Percentiles rank a stretch among this genome's conserved stretches.
Evolutionary conservation across 768 basidiomycete species (phyloP).

Genomic region (Mycena epipterygia): DNA sequence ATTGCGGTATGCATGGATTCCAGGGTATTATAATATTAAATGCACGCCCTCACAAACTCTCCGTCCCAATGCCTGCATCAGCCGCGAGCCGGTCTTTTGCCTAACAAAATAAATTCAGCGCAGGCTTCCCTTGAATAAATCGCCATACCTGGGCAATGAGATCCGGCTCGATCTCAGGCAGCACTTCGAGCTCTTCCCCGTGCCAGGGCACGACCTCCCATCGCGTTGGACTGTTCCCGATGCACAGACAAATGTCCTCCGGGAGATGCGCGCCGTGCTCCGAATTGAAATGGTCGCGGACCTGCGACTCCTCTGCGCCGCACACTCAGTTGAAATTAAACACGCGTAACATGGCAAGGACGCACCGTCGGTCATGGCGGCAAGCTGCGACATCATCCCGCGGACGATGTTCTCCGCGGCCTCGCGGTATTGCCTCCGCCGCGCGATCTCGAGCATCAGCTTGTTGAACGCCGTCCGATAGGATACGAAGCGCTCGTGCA

Average conservation of each 20-base stretch:
- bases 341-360: neutral
- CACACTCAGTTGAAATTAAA: neutral
- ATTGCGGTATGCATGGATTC: too few relatives aligned
- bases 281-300: conserved; percentile 77
- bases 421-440: conserved; percentile 77
- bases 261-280: conserved; percentile 83
- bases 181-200: conserved; percentile 66
- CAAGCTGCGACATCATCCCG: conserved; percentile 75
- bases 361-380: conserved; percentile 76
- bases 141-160: conserved; percentile 65
- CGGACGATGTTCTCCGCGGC: conserved; percentile 73
- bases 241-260: conserved; percentile 83
- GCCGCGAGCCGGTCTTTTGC: conserved; percentile 26
- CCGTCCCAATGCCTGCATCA: conserved; percentile 9
- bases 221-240: conserved; percentile 79
- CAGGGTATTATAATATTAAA: too few relatives aligned
- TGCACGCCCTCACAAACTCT: conserved; percentile 20
- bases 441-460: conserved; percentile 78
- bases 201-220: conserved; percentile 76
- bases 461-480: conserved; percentile 84
- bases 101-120: conserved; percentile 7
- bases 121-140: neutral
- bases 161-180: conserved; percentile 75
- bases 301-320: conserved; percentile 74
- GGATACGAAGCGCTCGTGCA: conserved; percentile 75